Conservation (phyloP, 192 early-diverging fungal species). For the Geosiphon pyriformis region DNA sequence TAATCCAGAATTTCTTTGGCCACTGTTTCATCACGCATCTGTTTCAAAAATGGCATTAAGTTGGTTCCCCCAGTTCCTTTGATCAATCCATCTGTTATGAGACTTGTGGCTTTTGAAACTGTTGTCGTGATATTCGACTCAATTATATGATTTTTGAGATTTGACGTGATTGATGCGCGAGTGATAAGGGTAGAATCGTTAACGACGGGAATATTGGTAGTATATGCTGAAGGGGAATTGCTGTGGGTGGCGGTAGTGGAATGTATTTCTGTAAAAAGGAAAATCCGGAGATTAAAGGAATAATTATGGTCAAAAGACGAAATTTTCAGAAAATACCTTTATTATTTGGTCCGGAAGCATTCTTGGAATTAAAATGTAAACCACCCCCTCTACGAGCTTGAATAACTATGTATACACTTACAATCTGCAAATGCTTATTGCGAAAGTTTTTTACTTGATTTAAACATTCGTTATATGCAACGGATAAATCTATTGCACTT, state of each 20-base stretch:
- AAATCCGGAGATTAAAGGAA: neutral
- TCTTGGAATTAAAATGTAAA: conserved; percentile 35
- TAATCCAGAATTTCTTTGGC: conserved; percentile 20
- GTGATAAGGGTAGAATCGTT: neutral
- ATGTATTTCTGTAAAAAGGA: no score
- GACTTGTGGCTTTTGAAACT: conserved; percentile 47
- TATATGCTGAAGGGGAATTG: neutral
- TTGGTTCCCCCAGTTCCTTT: conserved; percentile 82
- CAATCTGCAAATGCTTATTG: conserved; percentile 89
- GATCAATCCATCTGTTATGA: conserved; percentile 34
- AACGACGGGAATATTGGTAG: neutral
- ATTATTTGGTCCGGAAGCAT: neutral
- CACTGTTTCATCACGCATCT: conserved; percentile 76
- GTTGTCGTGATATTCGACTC: conserved; percentile 55
- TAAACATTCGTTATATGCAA: conserved; percentile 77
- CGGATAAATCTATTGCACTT: conserved; percentile 37
- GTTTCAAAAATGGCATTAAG: conserved; percentile 90
- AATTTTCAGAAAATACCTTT: conserved; percentile 19
- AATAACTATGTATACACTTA: conserved; percentile 82
- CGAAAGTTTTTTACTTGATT: conserved; percentile 81
- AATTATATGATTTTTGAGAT: conserved; percentile 29
- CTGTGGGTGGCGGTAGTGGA: neutral
- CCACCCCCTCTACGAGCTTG: conserved; percentile 65
- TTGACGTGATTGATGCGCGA: conserved; percentile 29
- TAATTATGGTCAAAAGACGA: no score